phyloP scores from a whole-genome alignment of 108 stramenopile genomes.

The Fragilaria crotonensis region DNA sequence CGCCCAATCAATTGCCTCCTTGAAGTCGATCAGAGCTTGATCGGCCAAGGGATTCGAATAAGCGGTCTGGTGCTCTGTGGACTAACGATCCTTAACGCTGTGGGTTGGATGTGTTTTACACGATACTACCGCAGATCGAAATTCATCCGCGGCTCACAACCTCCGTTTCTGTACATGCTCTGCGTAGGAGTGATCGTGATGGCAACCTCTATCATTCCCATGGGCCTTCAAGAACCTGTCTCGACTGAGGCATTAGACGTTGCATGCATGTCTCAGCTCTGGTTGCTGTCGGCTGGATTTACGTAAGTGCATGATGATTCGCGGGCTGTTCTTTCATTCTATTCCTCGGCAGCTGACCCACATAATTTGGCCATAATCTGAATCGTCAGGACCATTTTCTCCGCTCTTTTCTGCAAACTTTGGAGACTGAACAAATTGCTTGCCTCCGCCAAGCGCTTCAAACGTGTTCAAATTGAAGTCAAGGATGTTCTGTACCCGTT shows the following conservation, averaged over 20 bases:
- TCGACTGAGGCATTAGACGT: constrained; percentile 8
- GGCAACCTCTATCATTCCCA: constrained; percentile 5
- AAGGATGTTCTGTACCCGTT: constrained; percentile 2
- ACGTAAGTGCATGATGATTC: no score
- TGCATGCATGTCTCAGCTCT: constrained; percentile 9
- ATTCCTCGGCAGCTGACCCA: no score
- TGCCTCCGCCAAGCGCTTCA: not conserved
- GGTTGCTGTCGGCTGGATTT: constrained; percentile 9
- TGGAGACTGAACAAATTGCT: constrained; percentile 12
- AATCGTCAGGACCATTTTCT: no score
- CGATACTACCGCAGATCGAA: not conserved
- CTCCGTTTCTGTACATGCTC: constrained; percentile 10
- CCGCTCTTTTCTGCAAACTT: constrained; percentile 11
- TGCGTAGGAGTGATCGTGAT: constrained; percentile 4
- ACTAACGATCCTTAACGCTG: not conserved
- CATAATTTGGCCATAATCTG: no score
- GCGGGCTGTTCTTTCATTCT: no score
- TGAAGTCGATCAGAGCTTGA: not conserved
- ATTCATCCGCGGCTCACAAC: constrained; percentile 7
- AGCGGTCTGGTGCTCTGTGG: not conserved
- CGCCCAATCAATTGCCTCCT: not conserved
- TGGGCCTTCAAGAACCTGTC: constrained; percentile 11
- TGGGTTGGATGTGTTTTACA: not conserved
- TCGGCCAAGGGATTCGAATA: not conserved
- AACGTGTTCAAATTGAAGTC: not conserved